Conservation (phyloP, 208 protist genomes). For the Trypanosoma conorhini region DNA sequence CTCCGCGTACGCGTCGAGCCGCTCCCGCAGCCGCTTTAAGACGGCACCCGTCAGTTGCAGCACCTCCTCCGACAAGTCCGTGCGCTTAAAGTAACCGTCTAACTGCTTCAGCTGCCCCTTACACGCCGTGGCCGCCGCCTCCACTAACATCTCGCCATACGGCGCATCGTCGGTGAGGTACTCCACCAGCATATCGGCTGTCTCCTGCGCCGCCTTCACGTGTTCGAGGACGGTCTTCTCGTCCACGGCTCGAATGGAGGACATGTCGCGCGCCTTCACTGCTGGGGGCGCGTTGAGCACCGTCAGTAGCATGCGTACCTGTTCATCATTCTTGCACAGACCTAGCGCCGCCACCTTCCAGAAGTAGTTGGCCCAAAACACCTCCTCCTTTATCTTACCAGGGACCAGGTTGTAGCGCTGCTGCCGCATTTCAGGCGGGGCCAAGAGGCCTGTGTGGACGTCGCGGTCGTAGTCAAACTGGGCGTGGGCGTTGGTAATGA, state of each 20-base stretch:
- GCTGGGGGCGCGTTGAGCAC: constrained; percentile 62
- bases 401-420: constrained; percentile 79
- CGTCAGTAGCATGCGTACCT: constrained; percentile 57
- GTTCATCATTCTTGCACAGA: constrained; percentile 54
- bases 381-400: constrained; percentile 56
- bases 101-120: constrained; percentile 43
- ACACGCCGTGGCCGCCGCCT: constrained; percentile 41
- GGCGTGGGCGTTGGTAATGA: constrained; percentile 35
- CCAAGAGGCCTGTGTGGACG: constrained; percentile 67
- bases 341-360: constrained; percentile 78
- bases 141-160: constrained; percentile 36
- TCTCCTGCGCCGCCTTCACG: constrained; percentile 45
- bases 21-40: constrained; percentile 38
- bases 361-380: constrained; percentile 86
- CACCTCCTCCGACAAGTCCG: constrained; percentile 38
- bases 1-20: constrained; percentile 26
- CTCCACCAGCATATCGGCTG: constrained; percentile 48
- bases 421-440: constrained; percentile 33
- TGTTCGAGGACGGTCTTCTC: constrained; percentile 37
- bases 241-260: constrained; percentile 21
- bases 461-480: constrained; percentile 62
- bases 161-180: constrained; percentile 42
- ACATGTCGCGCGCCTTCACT: constrained; percentile 23
- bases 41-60: constrained; percentile 32
- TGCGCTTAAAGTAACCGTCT: constrained; percentile 39